Percentiles rank a stretch among this genome's conserved stretches.
These are phyloP conservation scores for Bruguiera parviflora DNA, from an alignment of 345 rosid species.

Conservation along the genomic window DNA sequence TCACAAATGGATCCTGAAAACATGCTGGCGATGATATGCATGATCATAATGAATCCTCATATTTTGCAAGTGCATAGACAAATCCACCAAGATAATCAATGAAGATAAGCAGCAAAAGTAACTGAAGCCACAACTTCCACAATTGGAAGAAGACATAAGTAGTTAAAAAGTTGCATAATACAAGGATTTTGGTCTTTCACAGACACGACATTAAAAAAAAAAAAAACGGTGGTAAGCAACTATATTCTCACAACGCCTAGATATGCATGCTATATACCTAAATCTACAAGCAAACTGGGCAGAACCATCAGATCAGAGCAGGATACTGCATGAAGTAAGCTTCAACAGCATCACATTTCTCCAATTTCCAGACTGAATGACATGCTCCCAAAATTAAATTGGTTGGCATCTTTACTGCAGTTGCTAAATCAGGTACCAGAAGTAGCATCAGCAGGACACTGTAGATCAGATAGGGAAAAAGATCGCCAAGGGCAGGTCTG, in stretches of 20 bases:
- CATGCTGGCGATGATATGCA: no score
- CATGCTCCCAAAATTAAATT: neutral
- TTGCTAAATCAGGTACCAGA: conserved; percentile 1
- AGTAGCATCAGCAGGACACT: conserved; percentile 18
- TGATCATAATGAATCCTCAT: no score
- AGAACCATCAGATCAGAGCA: conserved; percentile 5
- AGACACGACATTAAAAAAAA: neutral
- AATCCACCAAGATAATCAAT: no score
- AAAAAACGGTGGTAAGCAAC: conserved; percentile 5
- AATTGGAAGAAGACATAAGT: neutral
- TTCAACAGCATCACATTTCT: conserved; percentile 6
- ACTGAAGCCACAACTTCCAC: no score
- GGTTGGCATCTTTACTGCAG: conserved; percentile 16
- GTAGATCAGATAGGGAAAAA: conserved; percentile 42
- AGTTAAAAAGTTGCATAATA: conserved; percentile 12
- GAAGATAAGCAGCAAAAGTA: no score
- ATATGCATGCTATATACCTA: conserved; percentile 8
- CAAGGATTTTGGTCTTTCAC: conserved; percentile 12
- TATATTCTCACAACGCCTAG: conserved; percentile 9
- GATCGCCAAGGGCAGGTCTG: conserved; percentile 32
- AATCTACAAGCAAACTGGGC: conserved; percentile 10
- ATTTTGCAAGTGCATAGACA: no score
- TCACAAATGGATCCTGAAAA: no score
- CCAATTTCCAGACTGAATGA: conserved; percentile 6
- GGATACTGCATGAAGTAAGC: neutral